A percentile compares a stretch with the other conserved stretches of the same genome.
These are phyloP conservation scores for Diaporthe nobilis DNA, from an alignment of 2,329 filamentous ascomycete genomes.

Conservation along the genomic window DNA sequence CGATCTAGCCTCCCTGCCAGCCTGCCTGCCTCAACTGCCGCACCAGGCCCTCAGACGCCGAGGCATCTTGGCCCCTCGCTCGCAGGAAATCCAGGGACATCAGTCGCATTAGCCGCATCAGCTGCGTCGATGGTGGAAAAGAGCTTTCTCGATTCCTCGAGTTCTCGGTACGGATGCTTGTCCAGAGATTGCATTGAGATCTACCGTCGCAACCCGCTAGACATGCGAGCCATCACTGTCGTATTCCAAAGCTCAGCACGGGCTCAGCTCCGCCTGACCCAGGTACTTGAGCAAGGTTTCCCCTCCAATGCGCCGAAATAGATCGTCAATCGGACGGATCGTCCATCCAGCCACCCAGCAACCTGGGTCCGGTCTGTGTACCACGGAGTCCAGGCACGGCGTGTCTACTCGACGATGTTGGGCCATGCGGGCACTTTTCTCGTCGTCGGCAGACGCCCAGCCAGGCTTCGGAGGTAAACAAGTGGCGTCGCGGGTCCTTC, in stretches of 20 bases:
- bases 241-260: slow-evolving; percentile 1
- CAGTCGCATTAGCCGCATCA: not conserved
- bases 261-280: not conserved
- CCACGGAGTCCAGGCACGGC: not conserved
- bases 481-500: not conserved
- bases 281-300: not conserved
- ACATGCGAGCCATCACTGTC: slow-evolving; percentile 12
- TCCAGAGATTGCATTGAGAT: slow-evolving; percentile 32
- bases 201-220: slow-evolving; percentile 29
- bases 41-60: slow-evolving; percentile 9
- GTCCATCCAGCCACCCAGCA: slow-evolving; percentile 7
- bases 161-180: slow-evolving; percentile 11
- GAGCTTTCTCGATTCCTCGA: not conserved
- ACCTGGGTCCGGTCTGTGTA: not conserved
- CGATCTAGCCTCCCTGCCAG: not conserved
- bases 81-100: not conserved
- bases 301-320: not conserved
- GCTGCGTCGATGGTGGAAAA: not conserved
- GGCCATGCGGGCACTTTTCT: not conserved
- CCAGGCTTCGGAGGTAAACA: not conserved
- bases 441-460: not conserved
- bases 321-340: slow-evolving; percentile 6
- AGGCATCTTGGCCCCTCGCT: slow-evolving; percentile 24
- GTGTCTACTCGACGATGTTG: not conserved
- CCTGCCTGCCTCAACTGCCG: slow-evolving; percentile 5